These are phyloP conservation scores for Camellia granthamiana DNA, from an alignment of 148 eudicot species.

Conservation along the genomic window DNA sequence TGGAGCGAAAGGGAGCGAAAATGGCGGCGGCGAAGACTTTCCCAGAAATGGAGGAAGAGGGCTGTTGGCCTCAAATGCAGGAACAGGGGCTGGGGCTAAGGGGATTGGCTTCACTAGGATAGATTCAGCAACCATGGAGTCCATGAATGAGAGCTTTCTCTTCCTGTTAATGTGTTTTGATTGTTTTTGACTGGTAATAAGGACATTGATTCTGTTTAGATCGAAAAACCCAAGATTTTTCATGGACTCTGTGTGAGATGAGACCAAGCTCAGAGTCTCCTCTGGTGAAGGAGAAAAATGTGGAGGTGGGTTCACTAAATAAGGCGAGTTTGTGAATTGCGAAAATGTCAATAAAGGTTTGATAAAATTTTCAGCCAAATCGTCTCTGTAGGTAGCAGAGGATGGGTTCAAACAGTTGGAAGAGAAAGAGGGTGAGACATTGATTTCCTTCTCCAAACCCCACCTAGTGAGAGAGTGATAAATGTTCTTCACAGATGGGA, in stretches of 20 bases:
- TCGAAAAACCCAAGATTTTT: conserved; percentile 42
- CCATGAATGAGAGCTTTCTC: conserved; percentile 19
- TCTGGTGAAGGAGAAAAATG: conserved; percentile 18
- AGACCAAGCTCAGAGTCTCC: conserved; percentile 22
- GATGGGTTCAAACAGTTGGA: conserved; percentile 44
- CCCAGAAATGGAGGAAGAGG: conserved; percentile 72
- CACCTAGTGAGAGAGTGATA: conserved; percentile 71
- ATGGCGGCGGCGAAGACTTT: conserved; percentile 32
- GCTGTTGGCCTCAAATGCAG: conserved; percentile 33
- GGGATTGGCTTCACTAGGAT: conserved; percentile 48
- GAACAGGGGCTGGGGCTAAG: conserved; percentile 33
- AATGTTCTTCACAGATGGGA: conserved; percentile 57
- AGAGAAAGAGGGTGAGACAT: conserved; percentile 59
- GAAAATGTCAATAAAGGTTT: conserved; percentile 47
- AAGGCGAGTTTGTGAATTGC: conserved; percentile 46
- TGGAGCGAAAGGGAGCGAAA: conserved; percentile 28
- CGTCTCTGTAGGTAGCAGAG: conserved; percentile 14
- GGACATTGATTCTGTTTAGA: conserved; percentile 21
- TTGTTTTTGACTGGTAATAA: conserved; percentile 17
- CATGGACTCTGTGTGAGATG: conserved; percentile 39
- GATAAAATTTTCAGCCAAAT: conserved; percentile 23
- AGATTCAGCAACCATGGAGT: neutral
- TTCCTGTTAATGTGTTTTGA: conserved; percentile 26
- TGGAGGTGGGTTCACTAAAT: conserved; percentile 44
- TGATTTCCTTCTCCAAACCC: conserved; percentile 72